Conservation (phyloP, 352 stramenopile genomes). For the Thraustochytrium striatum region DNA sequence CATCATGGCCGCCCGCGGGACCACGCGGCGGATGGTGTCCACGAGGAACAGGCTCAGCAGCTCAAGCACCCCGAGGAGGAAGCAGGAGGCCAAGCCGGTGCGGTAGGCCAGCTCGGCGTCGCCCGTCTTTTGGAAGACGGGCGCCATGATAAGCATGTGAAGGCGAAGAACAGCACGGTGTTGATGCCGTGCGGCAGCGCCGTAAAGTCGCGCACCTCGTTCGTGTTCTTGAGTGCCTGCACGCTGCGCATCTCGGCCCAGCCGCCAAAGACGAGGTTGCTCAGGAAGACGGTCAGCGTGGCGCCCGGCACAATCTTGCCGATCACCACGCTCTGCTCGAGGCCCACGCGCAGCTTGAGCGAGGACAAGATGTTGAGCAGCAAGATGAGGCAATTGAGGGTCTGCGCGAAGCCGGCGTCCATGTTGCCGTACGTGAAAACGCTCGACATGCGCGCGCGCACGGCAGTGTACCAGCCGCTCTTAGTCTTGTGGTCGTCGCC, state of each 20-base stretch:
- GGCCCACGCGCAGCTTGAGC: slow-evolving; percentile 52
- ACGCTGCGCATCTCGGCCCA: slow-evolving; percentile 51
- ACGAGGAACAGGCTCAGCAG: slow-evolving; percentile 55
- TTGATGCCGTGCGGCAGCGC: slow-evolving; percentile 58
- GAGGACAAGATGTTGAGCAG: slow-evolving; percentile 58
- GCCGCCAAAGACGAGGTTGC: slow-evolving; percentile 56
- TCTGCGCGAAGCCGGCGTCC: slow-evolving; percentile 57
- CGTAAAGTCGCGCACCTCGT: slow-evolving; percentile 53
- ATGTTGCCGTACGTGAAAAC: slow-evolving; percentile 52
- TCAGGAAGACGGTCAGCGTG: slow-evolving; percentile 53
- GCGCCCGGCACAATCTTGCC: slow-evolving; percentile 54
- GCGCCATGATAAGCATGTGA: slow-evolving; percentile 58
- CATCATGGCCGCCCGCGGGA: slow-evolving; percentile 57
- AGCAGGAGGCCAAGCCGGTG: slow-evolving; percentile 55
- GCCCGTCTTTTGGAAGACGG: slow-evolving; percentile 55
- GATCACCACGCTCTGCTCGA: slow-evolving; percentile 50
- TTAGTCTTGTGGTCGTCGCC: background rate
- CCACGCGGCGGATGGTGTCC: slow-evolving; percentile 50
- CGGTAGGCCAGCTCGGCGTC: slow-evolving; percentile 54
- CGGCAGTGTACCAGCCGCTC: background rate
- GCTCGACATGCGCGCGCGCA: background rate
- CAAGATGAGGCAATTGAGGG: slow-evolving; percentile 58
- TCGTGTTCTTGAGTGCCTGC: background rate
- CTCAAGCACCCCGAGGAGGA: slow-evolving; percentile 57
- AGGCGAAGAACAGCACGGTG: slow-evolving; percentile 60